A percentile compares a stretch with the other conserved stretches of the same genome.
These are phyloP conservation scores for Blastobotrys apis DNA, from an alignment of 1,139 yeast genomes.

Conservation along the genomic window DNA sequence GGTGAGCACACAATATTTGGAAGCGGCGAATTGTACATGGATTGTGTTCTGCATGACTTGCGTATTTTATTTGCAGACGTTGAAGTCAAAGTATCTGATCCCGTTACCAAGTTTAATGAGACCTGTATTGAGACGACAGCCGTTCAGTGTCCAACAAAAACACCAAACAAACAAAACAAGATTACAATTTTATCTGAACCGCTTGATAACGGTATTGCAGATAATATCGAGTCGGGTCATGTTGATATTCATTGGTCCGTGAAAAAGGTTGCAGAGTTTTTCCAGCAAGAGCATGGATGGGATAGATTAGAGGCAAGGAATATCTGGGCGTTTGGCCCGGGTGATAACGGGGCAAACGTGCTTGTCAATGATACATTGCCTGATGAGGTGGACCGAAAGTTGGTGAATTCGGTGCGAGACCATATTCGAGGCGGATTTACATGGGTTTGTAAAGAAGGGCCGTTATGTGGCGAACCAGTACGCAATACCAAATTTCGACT, in stretches of 20 bases:
- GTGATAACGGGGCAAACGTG: conserved; percentile 52
- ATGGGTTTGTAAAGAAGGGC: conserved; percentile 86
- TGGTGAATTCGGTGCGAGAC: conserved; percentile 47
- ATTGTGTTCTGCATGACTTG: conserved; percentile 75
- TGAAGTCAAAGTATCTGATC: conserved; percentile 79
- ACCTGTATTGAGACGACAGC: conserved; percentile 66
- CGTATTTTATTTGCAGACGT: conserved; percentile 58
- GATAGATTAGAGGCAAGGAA: conserved; percentile 81
- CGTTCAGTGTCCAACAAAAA: conserved; percentile 57
- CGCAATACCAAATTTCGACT: conserved; percentile 68
- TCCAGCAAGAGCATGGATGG: conserved; percentile 65
- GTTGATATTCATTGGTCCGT: conserved; percentile 41
- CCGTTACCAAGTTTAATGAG: conserved; percentile 76
- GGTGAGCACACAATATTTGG: conserved; percentile 83
- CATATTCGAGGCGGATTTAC: conserved; percentile 70
- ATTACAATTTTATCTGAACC: conserved; percentile 82
- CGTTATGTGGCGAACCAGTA: conserved; percentile 81
- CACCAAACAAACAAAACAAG: conserved; percentile 51
- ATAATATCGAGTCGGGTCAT: conserved; percentile 54
- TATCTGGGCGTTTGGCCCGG: conserved; percentile 76
- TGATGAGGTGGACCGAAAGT: conserved; percentile 58
- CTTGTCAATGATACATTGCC: conserved; percentile 75
- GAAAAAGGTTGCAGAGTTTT: conserved; percentile 46
- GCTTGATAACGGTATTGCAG: conserved; percentile 49
- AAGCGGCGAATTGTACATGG: conserved; percentile 85